phyloP scores from a whole-genome alignment of 129 eudicot genomes.

The Smallanthus sonchifolius region DNA sequence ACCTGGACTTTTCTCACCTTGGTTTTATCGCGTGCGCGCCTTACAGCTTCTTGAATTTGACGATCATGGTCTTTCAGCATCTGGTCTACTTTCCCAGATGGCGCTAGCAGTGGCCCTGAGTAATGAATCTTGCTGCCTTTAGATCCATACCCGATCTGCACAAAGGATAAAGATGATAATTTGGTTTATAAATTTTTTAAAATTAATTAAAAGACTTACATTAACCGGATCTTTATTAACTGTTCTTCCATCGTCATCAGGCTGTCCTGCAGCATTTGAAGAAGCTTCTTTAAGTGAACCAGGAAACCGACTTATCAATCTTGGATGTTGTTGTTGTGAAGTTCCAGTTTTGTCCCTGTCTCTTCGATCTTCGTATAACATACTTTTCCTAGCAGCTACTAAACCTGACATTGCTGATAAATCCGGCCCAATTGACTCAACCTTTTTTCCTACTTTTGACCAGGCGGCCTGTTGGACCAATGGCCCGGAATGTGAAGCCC shows the following conservation, averaged over 20 bases:
- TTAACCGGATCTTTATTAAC: slow-evolving; percentile 52
- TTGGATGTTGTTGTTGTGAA: slow-evolving; percentile 54
- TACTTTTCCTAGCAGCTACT: slow-evolving; percentile 63
- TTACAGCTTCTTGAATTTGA: slow-evolving; percentile 85
- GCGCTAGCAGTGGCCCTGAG: slow-evolving; percentile 76
- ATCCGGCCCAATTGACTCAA: slow-evolving; percentile 58
- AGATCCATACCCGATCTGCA: slow-evolving; percentile 81
- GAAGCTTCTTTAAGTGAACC: slow-evolving; percentile 82
- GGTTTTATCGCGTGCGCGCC: slow-evolving; percentile 81
- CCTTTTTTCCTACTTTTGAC: slow-evolving; percentile 70
- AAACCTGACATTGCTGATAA: slow-evolving; percentile 55
- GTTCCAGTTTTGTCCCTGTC: slow-evolving; percentile 64
- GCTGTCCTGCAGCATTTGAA: slow-evolving; percentile 27
- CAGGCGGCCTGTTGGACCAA: slow-evolving; percentile 72
- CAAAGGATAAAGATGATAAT: not conserved
- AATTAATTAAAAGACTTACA: slow-evolving; percentile 41
- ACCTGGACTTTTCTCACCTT: slow-evolving; percentile 52
- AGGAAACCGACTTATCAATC: slow-evolving; percentile 56
- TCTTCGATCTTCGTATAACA: slow-evolving; percentile 61
- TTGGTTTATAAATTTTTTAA: not conserved
- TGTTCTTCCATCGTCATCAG: slow-evolving; percentile 47
- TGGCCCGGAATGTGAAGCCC: slow-evolving; percentile 88
- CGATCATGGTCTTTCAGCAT: slow-evolving; percentile 88
- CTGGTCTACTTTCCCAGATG: slow-evolving; percentile 75
- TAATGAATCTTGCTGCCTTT: slow-evolving; percentile 88